A percentile compares a stretch with the other conserved stretches of the same genome.
Conservation (phyloP, 306 rosid genomes). For the Fragaria ananassa region DNA sequence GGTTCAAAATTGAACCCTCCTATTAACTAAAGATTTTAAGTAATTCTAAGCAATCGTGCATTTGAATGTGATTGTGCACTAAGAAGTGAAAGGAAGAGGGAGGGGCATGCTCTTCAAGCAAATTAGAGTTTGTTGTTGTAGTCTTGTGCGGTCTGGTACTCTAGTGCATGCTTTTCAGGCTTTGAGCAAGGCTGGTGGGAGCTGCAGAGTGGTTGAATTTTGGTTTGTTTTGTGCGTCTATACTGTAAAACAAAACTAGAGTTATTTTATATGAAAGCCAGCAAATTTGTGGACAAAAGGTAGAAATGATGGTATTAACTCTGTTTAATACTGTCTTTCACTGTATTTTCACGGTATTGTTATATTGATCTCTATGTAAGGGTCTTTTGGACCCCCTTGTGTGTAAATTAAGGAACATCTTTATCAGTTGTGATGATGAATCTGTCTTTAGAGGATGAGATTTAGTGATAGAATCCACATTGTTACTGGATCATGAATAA, state of each 20-base stretch:
- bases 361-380: not conserved
- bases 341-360: too few relatives aligned
- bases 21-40: slow-evolving; percentile 34
- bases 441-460: not conserved
- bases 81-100: slow-evolving; percentile 25
- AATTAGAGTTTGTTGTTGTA: not conserved
- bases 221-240: not conserved
- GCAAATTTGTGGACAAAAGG: not conserved
- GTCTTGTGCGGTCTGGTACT: not conserved
- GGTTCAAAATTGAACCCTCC: slow-evolving; percentile 81
- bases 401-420: not conserved
- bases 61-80: slow-evolving; percentile 10
- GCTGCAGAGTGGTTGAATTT: slow-evolving; percentile 2
- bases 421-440: too few relatives aligned
- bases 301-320: not conserved
- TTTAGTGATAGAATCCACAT: not conserved
- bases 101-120: slow-evolving; percentile 11
- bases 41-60: not conserved
- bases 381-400: not conserved
- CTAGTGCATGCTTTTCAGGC: not conserved
- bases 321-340: not conserved
- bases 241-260: not conserved
- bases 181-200: not conserved
- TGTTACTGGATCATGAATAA: not conserved
- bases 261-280: not conserved